Conservation (phyloP, 2,329 filamentous ascomycete genomes). For the Arachnopeziza araneosa region DNA sequence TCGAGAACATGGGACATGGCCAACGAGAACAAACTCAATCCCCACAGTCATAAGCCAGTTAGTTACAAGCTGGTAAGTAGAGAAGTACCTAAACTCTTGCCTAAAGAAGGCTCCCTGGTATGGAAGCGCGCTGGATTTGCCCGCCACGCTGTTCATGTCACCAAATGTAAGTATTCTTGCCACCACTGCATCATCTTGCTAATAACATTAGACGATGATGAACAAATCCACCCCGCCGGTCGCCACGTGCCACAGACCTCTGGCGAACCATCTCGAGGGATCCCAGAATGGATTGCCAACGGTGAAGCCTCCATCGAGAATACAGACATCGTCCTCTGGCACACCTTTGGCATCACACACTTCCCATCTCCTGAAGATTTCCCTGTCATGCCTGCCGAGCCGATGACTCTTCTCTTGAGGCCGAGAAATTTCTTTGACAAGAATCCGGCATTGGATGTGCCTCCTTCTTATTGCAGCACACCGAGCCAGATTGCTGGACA, state of each 20-base stretch:
- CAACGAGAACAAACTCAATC: constrained; percentile 79
- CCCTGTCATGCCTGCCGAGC: constrained; percentile 84
- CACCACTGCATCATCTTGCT: constrained; percentile 42
- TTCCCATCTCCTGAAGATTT: constrained; percentile 89
- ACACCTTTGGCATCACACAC: constrained; percentile 87
- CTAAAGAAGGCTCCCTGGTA: constrained; percentile 74
- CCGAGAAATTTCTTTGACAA: constrained; percentile 54
- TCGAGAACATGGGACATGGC: constrained; percentile 85
- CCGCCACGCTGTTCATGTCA: constrained; percentile 53
- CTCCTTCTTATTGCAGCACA: constrained; percentile 61
- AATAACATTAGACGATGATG: constrained; percentile 43
- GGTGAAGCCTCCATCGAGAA: constrained; percentile 66
- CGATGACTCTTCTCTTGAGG: constrained; percentile 61
- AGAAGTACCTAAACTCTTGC: constrained; percentile 72
- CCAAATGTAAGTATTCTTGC: constrained; percentile 58
- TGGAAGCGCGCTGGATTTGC: constrained; percentile 55
- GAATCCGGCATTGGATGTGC: constrained; percentile 55
- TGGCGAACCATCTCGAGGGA: constrained; percentile 39
- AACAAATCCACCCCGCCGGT: constrained; percentile 55
- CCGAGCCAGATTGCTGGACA: constrained; percentile 60
- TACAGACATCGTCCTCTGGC: constrained; percentile 85
- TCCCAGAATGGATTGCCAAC: constrained; percentile 47
- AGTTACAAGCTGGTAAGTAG: constrained; percentile 87
- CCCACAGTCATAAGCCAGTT: constrained; percentile 77
- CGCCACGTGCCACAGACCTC: constrained; percentile 55